Base-by-base conservation (phyloP, 148 eudicot genomes). In the Amaranthus palmeri region DNA sequence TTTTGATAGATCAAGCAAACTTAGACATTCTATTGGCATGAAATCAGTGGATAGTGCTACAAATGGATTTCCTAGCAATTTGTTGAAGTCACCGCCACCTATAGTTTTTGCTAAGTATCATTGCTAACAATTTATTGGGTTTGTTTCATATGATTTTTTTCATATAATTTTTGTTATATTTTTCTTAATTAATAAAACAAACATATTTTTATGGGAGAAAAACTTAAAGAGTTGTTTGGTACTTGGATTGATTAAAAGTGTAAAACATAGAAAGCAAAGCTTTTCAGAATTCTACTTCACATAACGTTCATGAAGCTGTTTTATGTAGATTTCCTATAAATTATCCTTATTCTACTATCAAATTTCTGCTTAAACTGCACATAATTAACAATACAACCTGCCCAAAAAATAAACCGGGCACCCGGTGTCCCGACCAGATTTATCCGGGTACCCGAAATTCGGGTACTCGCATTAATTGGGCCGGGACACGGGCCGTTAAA, bases 41-140 rank as follows among this genome's bases (percentile, higher is more conserved):
- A 92, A 79, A 79, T 73, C 80, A 50, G 66, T 77, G 45, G 92
- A 92, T 54, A 61, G 54, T 80, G 67, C 78, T 17, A 84, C 51
- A 76, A 71, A 81, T 83, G 91, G 88, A 13, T 65, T 88, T 66
- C 88, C 89, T 1, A 87, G 81, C 71, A 89, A 86, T 79, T 80
- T 88, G 84, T 89, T 85, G 74, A 92, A 82, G 81, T 92, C 81
- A 64, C 88, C 72, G 68, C 88, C 4, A 73, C 77, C 70, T 82
- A 74, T 71, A 81, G 83, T 10, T 6, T 9, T 8, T 61, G 18
- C 10, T 15, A 8, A 7, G 48, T 71, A 53, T 61, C 15, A 36
- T 47, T 49, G 10, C 10, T 18, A 40, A 41, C 7, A 25, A 14
- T n/a, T 12, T 17, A 10, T 8, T 40, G 17, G 47, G 66, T 13